These are phyloP conservation scores for Clarireedia sp. DNA, from an alignment of 2,329 filamentous ascomycete species.

Conservation along the genomic window DNA sequence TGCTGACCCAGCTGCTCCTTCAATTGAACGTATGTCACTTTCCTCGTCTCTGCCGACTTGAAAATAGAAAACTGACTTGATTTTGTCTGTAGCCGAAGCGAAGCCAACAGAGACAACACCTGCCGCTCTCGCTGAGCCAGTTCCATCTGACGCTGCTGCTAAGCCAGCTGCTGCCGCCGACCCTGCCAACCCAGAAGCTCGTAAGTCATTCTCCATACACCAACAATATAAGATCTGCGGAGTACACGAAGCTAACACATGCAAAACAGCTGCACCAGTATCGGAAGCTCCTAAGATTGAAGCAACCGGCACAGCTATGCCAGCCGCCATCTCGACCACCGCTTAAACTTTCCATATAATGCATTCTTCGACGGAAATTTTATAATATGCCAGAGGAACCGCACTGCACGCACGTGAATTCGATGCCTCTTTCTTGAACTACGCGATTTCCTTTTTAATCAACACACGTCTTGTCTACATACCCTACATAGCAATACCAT, in stretches of 20 bases:
- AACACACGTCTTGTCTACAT: too few relatives aligned
- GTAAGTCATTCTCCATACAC: background rate
- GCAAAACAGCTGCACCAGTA: background rate
- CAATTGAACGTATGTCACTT: background rate
- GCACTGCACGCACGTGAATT: too few relatives aligned
- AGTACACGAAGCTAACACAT: too few relatives aligned
- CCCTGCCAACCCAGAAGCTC: constrained; percentile 14
- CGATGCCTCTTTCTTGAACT: too few relatives aligned
- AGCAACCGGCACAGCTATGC: constrained; percentile 10
- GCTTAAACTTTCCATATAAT: background rate
- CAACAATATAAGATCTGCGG: too few relatives aligned
- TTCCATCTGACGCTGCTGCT: too few relatives aligned
- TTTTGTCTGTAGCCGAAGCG: constrained; percentile 11
- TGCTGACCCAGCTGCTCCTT: constrained; percentile 8
- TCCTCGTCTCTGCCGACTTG: background rate
- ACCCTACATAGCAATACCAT: too few relatives aligned
- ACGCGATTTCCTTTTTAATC: too few relatives aligned
- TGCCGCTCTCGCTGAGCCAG: too few relatives aligned
- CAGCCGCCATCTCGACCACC: constrained; percentile 4
- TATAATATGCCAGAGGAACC: too few relatives aligned
- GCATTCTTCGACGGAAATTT: too few relatives aligned
- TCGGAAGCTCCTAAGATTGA: constrained; percentile 15
- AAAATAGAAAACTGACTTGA: constrained; percentile 9
- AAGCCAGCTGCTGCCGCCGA: constrained; percentile 8
- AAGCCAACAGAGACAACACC: background rate